Base-by-base conservation (phyloP, 1,139 yeast genomes). In the Suhomyces ambrosiae region DNA sequence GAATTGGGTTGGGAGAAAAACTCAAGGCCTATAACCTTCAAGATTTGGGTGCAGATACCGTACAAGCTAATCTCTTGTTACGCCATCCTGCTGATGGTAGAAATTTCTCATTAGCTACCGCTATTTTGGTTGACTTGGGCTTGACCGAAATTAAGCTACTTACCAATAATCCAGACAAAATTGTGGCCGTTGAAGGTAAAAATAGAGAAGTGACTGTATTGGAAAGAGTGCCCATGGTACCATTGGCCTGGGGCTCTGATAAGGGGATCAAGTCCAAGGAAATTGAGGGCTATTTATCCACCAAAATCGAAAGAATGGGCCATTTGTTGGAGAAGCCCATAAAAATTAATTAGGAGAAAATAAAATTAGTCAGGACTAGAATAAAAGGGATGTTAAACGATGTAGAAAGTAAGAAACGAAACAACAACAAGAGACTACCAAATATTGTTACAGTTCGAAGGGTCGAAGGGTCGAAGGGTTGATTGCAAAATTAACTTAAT, bases 1-100 rank as follows among this genome's bases (percentile, higher is more conserved):
- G 98, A 15, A 94, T 94, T 48, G 99, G 99, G 3, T 73, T 94
- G 14, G 96, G 97, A 15, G 98, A 94, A 58, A 94, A 94, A 64
- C 74, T 94, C 50, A 94, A 94, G 65, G 98, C 98, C 1, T 94
- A 94, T 63, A 94, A 94, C 57, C 70, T 94, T 49, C 98, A 94
- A 65, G 99, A 94, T 63, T 72, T 94, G 42, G 99, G 99, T 7
- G 97, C 97, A 5, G 98, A 94, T 61, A 94, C 98, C 0, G 97
- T 94, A 8, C 95, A 90, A 60, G 98, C 98, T 10, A 94, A 94
- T 62, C 68, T 94, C 46, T 63, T 94, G 67, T 74, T 94, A 49
- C 79, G 96, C 52, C 98, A 94, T 58, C 98, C 98, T 3, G 97
- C 97, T 0, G 98, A 94, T 61, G 96, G 88, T 11, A 78, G 99